Percentiles rank a stretch among this genome's conserved stretches.
Evolutionary conservation across 768 basidiomycete genomes (phyloP).

Genomic region (Tulasnella sp.): DNA sequence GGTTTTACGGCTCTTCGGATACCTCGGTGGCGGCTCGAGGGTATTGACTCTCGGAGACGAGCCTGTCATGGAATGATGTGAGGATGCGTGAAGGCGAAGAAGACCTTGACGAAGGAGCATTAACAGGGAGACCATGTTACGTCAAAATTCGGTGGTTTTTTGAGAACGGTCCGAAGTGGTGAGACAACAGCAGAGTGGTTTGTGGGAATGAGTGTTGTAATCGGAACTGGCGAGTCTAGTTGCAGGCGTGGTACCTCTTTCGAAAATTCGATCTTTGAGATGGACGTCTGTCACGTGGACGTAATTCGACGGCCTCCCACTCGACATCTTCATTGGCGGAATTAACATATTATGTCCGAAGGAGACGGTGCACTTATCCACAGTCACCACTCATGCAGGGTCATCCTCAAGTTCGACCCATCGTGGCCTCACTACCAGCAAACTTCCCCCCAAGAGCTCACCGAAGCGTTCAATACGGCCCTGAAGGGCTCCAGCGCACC

Average conservation of each 20-base stretch:
- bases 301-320: too few relatives aligned
- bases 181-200: too few relatives aligned
- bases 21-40: not conserved
- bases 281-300: too few relatives aligned
- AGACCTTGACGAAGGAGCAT: not conserved
- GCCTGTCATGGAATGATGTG: not conserved
- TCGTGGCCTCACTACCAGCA: not conserved
- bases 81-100: not conserved
- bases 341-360: not conserved
- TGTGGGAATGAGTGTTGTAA: too few relatives aligned
- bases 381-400: not conserved
- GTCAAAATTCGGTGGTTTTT: too few relatives aligned
- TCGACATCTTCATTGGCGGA: too few relatives aligned
- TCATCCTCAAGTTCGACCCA: not conserved
- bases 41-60: not conserved
- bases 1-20: conserved; percentile 57
- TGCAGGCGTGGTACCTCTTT: too few relatives aligned
- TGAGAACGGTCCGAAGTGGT: too few relatives aligned
- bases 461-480: not conserved
- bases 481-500: not conserved
- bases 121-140: too few relatives aligned
- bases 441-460: not conserved
- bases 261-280: too few relatives aligned
- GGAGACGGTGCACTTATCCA: too few relatives aligned
- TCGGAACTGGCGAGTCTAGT: too few relatives aligned